Base-by-base conservation (phyloP, 306 rosid species). In the Sicyos baderoa region DNA sequence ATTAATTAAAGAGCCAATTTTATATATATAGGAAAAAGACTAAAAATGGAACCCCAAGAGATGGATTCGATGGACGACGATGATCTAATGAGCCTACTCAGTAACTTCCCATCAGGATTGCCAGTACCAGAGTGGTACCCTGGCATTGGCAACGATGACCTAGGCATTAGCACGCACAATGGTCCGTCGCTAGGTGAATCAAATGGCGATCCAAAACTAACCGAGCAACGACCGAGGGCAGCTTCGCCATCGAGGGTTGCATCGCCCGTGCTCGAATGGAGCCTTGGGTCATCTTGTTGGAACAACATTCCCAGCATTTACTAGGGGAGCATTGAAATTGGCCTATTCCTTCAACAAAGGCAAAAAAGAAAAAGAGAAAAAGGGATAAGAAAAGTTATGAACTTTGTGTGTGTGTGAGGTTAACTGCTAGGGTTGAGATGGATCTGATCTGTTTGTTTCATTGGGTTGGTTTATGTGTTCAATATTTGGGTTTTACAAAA, bases 61-160 rank as follows among this genome's bases (percentile, higher is more conserved):
- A 76, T 84, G 82, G 80, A 75, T 22, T 66, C 79, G 16, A 68
- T 87, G 85, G 91, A 82, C 35, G 96, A 89, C 62, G 96, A 91
- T 68, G 96, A 91, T 67, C 74, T 87, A 85, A 49, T 76, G 68
- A 85, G 91, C 84, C 52, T 91, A 70, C 87, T 89, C 51, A 78
- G 71, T 68, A 76, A 87, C 60, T 85, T 79, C 50, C 83, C 84
- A 6, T 40, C 82, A 2, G 40, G 83, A 49, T 70, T 73, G 76
- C 87, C 89, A 50, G 60, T 70, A 13, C 87, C 89, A 0, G 86
- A 84, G 15, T 89, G 89, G 96, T 85, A 87, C 70, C 71, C 72
- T 0, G 76, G 79, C 21, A 44, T 0, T 35, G 9, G 13, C 19
- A 27, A 65, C 13, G 70, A 65, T 5, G 37, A 45, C 13, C 35